These are phyloP conservation scores for Xylariaceae sp. DNA, from an alignment of 2,329 filamentous ascomycete species.

Conservation along the genomic window DNA sequence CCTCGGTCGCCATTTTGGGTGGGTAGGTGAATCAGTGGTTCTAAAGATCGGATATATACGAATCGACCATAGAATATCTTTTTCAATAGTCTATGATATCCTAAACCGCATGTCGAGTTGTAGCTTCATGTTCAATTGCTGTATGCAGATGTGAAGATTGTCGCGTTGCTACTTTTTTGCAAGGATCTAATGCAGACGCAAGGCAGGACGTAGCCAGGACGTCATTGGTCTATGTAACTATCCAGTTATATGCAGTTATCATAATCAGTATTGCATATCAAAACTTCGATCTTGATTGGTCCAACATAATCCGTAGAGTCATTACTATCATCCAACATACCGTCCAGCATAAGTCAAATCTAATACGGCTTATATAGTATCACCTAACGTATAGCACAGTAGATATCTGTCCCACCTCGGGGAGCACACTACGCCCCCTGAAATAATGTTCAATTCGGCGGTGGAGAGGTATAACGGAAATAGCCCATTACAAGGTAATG, in stretches of 20 bases:
- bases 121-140: neutral
- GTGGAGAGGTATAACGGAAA: no score
- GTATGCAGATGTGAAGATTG: neutral
- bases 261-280: neutral
- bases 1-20: constrained; percentile 45
- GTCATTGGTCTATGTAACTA: constrained; percentile 14
- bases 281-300: neutral
- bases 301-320: no score
- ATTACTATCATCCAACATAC: no score
- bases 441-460: no score
- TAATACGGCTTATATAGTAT: no score
- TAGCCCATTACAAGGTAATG: no score
- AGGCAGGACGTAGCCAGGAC: constrained; percentile 6
- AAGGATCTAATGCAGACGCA: constrained; percentile 2
- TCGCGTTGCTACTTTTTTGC: constrained; percentile 11
- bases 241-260: neutral
- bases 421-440: no score
- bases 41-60: neutral
- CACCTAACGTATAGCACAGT: no score
- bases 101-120: no score
- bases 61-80: neutral
- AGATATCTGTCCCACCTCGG: no score
- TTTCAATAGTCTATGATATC: neutral
- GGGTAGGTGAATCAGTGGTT: constrained; percentile 31
- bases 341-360: no score